These are phyloP conservation scores for Erysimum pusillum DNA, from an alignment of 441 rosid species.

Conservation along the genomic window DNA sequence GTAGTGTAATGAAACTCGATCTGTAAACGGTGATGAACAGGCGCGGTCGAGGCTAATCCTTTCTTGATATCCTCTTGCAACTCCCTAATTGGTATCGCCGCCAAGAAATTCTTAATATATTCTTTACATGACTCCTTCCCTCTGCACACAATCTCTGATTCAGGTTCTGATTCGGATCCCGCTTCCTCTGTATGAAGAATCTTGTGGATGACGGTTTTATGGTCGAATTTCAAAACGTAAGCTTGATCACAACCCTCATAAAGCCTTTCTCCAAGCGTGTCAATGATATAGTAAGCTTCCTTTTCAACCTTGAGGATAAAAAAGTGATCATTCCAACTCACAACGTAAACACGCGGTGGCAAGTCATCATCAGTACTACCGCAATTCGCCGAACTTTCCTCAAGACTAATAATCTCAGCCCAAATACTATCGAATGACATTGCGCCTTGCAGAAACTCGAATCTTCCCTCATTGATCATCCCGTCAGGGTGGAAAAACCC, in stretches of 20 bases:
- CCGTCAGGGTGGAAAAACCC: conserved; percentile 87
- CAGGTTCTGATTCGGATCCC: conserved; percentile 48
- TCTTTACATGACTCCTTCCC: conserved; percentile 89
- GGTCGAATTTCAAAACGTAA: conserved; percentile 73
- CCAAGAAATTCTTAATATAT: conserved; percentile 88
- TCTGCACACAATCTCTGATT: conserved; percentile 51
- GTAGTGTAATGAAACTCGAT: conserved; percentile 74
- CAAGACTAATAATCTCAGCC: conserved; percentile 65
- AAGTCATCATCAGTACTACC: conserved; percentile 34
- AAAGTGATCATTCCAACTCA: conserved; percentile 95
- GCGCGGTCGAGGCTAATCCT: conserved; percentile 68
- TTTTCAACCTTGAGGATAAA: conserved; percentile 77
- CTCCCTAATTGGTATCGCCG: conserved; percentile 83
- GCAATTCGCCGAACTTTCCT: conserved; percentile 34
- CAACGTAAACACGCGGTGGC: conserved; percentile 58
- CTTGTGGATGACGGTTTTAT: conserved; percentile 54
- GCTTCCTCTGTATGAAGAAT: conserved; percentile 41
- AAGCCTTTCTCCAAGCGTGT: conserved; percentile 88
- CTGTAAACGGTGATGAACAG: conserved; percentile 80
- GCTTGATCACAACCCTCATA: conserved; percentile 86
- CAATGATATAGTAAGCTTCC: conserved; percentile 84
- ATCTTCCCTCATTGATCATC: conserved; percentile 59
- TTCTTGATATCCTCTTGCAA: conserved; percentile 81
- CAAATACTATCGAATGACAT: conserved; percentile 88
- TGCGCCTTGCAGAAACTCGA: conserved; percentile 73